Evolutionary conservation across 495 filamentous ascomycete genomes (phyloP).

Genomic region (Penicillium samsonianum): DNA sequence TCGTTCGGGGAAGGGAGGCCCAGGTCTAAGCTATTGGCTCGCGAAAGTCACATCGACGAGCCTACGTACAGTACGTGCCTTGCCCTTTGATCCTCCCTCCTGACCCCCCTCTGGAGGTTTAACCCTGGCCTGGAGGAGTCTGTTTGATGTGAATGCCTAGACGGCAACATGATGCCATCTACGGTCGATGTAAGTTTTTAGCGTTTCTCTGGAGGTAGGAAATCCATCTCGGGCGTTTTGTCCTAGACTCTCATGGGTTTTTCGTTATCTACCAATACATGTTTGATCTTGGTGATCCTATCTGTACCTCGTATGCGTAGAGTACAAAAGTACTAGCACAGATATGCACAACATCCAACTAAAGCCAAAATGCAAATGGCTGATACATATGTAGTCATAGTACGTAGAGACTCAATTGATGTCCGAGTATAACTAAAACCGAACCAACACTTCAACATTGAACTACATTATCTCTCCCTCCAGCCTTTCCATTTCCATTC

Average conservation of each 20-base stretch:
- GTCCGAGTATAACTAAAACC: background rate
- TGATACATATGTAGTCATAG: no score
- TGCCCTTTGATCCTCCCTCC: conserved; percentile 10
- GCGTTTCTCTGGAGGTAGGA: conserved; percentile 24
- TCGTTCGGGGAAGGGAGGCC: conserved; percentile 10
- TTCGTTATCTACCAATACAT: conserved; percentile 7
- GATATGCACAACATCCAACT: background rate
- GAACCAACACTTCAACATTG: background rate
- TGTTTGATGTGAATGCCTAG: conserved; percentile 6
- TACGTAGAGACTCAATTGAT: background rate
- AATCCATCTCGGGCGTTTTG: conserved; percentile 6
- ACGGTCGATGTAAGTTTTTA: conserved; percentile 26
- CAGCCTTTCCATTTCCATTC: background rate
- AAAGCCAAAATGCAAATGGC: background rate
- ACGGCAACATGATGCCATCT: conserved; percentile 15
- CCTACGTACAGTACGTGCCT: conserved; percentile 26
- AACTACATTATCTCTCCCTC: background rate
- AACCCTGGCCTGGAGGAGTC: conserved; percentile 9
- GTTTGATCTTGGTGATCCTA: background rate
- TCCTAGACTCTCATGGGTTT: background rate
- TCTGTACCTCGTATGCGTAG: background rate
- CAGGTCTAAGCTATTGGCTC: conserved; percentile 3
- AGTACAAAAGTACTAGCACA: no score
- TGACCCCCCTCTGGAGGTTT: conserved; percentile 1
- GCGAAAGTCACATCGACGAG: conserved; percentile 2